Evolutionary conservation across 495 filamentous ascomycete genomes (phyloP).

Genomic region (Penicillium cinerascens): DNA sequence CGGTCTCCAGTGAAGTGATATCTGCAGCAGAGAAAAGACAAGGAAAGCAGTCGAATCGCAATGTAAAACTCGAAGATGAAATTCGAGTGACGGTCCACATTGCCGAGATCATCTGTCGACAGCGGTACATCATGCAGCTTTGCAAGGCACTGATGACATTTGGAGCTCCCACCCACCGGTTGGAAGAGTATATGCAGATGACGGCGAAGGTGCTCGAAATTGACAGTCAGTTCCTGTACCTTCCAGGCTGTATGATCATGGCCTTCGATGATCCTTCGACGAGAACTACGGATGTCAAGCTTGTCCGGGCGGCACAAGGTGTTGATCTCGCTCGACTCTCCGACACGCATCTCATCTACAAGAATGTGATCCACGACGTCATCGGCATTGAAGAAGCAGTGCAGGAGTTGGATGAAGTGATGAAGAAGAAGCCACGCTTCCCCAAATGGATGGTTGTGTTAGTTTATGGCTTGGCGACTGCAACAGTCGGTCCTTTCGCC

Average conservation of each 20-base stretch:
- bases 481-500: constrained; percentile 74
- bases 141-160: constrained; percentile 80
- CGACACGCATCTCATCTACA: constrained; percentile 84
- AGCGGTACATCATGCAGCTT: constrained; percentile 79
- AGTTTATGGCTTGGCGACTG: constrained; percentile 77
- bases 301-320: constrained; percentile 69
- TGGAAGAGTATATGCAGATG: constrained; percentile 86
- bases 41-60: constrained; percentile 20
- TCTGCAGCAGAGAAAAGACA: constrained; percentile 30
- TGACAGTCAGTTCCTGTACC: constrained; percentile 83
- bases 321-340: constrained; percentile 78
- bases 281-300: constrained; percentile 84
- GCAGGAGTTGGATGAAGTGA: constrained; percentile 61
- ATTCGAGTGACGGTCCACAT: constrained; percentile 81
- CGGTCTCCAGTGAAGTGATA: constrained; percentile 27
- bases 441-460: constrained; percentile 63
- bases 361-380: constrained; percentile 82
- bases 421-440: constrained; percentile 61
- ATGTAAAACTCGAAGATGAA: constrained; percentile 47
- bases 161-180: constrained; percentile 68
- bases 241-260: constrained; percentile 90
- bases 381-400: constrained; percentile 81
- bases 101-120: constrained; percentile 73
- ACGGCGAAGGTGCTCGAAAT: constrained; percentile 80
- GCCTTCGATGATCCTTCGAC: constrained; percentile 85